These are phyloP conservation scores for Microbotryomycetes sp. DNA, from an alignment of 1,284 basidiomycete genomes.

Conservation along the genomic window DNA sequence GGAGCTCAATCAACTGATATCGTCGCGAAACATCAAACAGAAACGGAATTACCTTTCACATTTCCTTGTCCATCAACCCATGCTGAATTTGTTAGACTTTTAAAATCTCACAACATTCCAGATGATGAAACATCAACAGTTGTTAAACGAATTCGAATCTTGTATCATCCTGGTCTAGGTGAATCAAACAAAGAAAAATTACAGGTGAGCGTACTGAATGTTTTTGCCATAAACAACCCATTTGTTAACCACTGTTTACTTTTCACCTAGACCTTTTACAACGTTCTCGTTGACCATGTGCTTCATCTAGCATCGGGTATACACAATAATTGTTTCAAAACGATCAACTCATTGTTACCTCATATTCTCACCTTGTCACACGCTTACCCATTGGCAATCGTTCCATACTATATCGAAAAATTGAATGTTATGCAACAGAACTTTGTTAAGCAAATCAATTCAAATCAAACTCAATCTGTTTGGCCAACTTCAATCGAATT, in stretches of 20 bases:
- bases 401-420: conserved; percentile 74
- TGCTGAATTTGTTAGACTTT: conserved; percentile 77
- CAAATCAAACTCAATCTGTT: conserved; percentile 72
- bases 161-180: conserved; percentile 85
- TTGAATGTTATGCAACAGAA: conserved; percentile 91
- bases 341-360: conserved; percentile 65
- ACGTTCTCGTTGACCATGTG: conserved; percentile 85
- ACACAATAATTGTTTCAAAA: conserved; percentile 51
- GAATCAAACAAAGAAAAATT: conserved; percentile 88
- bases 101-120: conserved; percentile 49
- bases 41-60: conserved; percentile 28
- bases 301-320: conserved; percentile 67
- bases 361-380: conserved; percentile 75
- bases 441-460: conserved; percentile 70
- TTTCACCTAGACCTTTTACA: conserved; percentile 56
- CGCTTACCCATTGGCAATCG: conserved; percentile 71
- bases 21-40: no score
- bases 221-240: conserved; percentile 1
- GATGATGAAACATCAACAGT: conserved; percentile 72
- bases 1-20: conserved; percentile 15
- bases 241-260: conserved; percentile 4
- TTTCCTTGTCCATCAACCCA: conserved; percentile 83
- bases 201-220: no score
- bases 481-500: conserved; percentile 85
- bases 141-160: conserved; percentile 79